phyloP scores from a whole-genome alignment of 2,329 filamentous ascomycete genomes.

The Penicillium sp. region DNA sequence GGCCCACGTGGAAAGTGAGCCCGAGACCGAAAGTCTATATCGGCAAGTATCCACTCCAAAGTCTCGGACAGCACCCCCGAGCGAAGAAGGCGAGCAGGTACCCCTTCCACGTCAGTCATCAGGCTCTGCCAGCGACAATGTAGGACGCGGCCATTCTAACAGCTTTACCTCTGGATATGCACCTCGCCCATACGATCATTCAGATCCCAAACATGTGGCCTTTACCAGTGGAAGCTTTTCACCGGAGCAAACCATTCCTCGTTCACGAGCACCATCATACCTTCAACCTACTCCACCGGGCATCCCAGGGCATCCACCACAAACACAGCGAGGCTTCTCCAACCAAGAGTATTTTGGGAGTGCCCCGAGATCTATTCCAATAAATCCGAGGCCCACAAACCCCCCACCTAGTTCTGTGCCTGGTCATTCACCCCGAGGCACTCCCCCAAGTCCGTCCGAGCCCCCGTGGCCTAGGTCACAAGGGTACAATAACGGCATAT shows the following conservation, averaged over 20 bases:
- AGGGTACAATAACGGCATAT: conserved; percentile 12
- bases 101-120: conserved; percentile 4
- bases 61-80: conserved; percentile 9
- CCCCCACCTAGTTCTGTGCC: conserved; percentile 6
- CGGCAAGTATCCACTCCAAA: neutral
- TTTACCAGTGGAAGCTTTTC: conserved; percentile 13
- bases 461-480: conserved; percentile 6
- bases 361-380: conserved; percentile 17
- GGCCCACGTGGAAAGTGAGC: conserved; percentile 39
- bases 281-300: neutral
- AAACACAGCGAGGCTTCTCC: conserved; percentile 8
- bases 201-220: conserved; percentile 5
- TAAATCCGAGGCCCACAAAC: conserved; percentile 3
- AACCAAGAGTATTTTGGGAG: conserved; percentile 6
- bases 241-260: conserved; percentile 9
- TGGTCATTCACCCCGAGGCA: conserved; percentile 11
- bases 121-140: conserved; percentile 1
- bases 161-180: conserved; percentile 13
- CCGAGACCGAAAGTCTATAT: conserved; percentile 18
- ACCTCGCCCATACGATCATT: conserved; percentile 3
- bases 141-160: conserved; percentile 13
- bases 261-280: conserved; percentile 3
- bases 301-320: conserved; percentile 5
- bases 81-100: conserved; percentile 19
- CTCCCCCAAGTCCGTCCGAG: conserved; percentile 19